Evolutionary conservation across 108 stramenopile species (phyloP).

Genomic region (Cyclostephanos tholiformis): DNA sequence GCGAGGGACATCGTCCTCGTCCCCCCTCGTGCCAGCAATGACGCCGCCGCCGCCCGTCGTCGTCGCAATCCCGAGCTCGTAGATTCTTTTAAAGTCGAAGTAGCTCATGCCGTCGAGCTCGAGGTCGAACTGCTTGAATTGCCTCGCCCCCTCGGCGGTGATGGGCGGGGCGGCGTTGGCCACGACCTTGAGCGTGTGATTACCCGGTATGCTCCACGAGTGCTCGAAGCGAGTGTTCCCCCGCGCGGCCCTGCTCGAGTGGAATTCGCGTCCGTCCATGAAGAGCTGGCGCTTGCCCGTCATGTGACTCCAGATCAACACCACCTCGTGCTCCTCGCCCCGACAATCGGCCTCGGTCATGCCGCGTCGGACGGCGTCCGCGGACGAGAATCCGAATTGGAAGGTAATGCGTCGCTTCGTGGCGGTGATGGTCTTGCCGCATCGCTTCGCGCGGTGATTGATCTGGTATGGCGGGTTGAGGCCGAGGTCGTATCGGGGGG

Average conservation of each 20-base stretch:
- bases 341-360: constrained; percentile 42
- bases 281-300: constrained; percentile 47
- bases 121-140: constrained; percentile 71
- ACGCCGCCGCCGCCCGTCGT: neutral
- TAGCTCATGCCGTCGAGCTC: constrained; percentile 76
- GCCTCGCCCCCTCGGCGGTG: neutral
- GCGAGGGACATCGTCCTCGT: neutral
- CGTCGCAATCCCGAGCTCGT: constrained; percentile 79
- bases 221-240: constrained; percentile 65
- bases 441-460: constrained; percentile 43
- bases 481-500: constrained; percentile 42
- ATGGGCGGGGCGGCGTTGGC: constrained; percentile 59
- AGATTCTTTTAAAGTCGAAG: constrained; percentile 78
- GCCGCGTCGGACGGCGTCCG: constrained; percentile 32
- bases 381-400: constrained; percentile 44
- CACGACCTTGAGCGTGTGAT: constrained; percentile 61
- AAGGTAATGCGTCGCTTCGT: constrained; percentile 51
- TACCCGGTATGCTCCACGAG: constrained; percentile 58
- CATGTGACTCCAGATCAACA: constrained; percentile 51
- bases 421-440: constrained; percentile 40
- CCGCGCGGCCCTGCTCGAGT: constrained; percentile 52
- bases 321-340: constrained; percentile 60
- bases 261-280: constrained; percentile 58
- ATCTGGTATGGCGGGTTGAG: constrained; percentile 52
- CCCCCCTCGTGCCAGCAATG: neutral